Percentiles rank a stretch among this genome's conserved stretches.
Conservation (phyloP, 306 rosid species). For the Sesbania bispinosa region DNA sequence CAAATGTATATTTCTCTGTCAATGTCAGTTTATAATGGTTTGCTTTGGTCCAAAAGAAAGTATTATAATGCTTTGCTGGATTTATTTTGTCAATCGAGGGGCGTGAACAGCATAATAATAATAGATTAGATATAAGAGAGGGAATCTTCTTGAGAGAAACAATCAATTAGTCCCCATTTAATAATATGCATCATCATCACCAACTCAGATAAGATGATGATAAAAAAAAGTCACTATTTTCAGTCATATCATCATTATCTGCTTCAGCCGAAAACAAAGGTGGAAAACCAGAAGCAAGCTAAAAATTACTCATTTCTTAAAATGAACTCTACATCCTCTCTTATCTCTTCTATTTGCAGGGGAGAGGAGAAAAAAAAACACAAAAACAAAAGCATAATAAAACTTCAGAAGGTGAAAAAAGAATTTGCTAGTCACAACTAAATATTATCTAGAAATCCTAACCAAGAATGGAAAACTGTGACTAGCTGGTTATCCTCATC, state of each 20-base stretch:
- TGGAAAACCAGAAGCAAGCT: conserved; percentile 30
- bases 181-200: conserved; percentile 27
- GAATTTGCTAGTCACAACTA: neutral
- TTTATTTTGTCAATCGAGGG: conserved; percentile 21
- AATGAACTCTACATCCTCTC: conserved; percentile 53
- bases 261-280: conserved; percentile 36
- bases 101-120: conserved; percentile 26
- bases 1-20: conserved; percentile 35
- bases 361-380: conserved; percentile 11
- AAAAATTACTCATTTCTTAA: conserved; percentile 32
- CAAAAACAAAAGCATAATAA: neutral
- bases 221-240: conserved; percentile 22
- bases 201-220: conserved; percentile 29
- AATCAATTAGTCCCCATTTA: conserved; percentile 33
- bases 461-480: conserved; percentile 22
- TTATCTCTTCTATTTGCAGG: conserved; percentile 58
- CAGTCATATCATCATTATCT: conserved; percentile 29
- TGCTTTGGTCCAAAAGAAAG: neutral
- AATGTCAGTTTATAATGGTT: neutral
- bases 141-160: conserved; percentile 42
- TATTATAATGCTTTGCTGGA: conserved; percentile 22
- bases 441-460: neutral
- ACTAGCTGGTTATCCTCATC: conserved; percentile 21
- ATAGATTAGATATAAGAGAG: conserved; percentile 4
- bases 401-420: neutral